Base-by-base conservation (phyloP, 305 asterid genomes). In the Plantago lanceolata region DNA sequence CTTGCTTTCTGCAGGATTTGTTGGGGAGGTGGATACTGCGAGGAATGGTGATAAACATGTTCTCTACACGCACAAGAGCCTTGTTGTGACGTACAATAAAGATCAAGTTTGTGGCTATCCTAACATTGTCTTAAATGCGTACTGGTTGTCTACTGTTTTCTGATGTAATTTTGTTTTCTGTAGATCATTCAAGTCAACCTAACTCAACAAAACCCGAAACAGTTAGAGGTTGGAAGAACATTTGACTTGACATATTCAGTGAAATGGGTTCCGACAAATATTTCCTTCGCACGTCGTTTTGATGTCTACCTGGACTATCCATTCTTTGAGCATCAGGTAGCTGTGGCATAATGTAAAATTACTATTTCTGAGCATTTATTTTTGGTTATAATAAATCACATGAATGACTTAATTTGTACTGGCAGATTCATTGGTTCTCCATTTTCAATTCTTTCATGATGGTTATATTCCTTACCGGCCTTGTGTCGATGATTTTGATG, bases 401-500 rank as follows among this genome's bases (percentile, higher is more conserved):
- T 11, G 15, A 18, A 50, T 24, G 26, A 19, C 56, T 55, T 68
- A 24, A 37, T 24, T 26, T 48, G 37, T 58, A 21, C 61, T 66
- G 28, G 55, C 90, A 84, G 90, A 84, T 84, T 58, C 87, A 84
- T 66, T 80, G 88, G 91, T 84, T 84, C 74, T 84, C 88, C 29
- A 74, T 84, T 35, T 80, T 84, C 59, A 82, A 82, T 76, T 82
- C 88, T 28, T 82, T 84, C 76, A 79, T 84, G 88, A 84, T 82
- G 88, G 88, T 84, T 63, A 82, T 78, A 65, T 84, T 79, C 74
- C 82, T 84, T 19, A 81, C 84, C 47, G 90, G 85, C 29, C 57
- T 78, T 78, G 95, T 86, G 49, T 84, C 92, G 17, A 86, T 84
- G 92, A 86, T 84, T 73, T 67, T 86, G 54, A 80, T 82, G 87